These are phyloP conservation scores for Russula sp. DNA, from an alignment of 768 basidiomycete genomes.

Conservation along the genomic window DNA sequence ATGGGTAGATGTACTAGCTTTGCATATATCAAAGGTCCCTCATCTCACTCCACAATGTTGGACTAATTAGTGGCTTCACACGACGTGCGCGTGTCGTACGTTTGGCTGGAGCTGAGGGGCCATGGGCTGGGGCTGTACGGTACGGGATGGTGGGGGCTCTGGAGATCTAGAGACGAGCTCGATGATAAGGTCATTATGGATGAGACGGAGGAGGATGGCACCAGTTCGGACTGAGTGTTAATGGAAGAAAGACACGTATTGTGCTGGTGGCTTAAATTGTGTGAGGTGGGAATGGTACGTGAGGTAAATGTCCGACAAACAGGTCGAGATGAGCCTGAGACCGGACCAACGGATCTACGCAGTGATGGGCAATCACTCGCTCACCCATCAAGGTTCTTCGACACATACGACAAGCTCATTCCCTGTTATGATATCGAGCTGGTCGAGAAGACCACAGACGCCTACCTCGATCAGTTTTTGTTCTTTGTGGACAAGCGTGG, in stretches of 20 bases:
- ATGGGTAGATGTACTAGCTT: no score
- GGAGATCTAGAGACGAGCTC: constrained; percentile 69
- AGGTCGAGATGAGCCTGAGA: constrained; percentile 33
- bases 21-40: no score
- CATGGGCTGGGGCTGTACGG: constrained; percentile 25
- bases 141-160: constrained; percentile 59
- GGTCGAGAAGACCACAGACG: constrained; percentile 99
- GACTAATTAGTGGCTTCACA: no score
- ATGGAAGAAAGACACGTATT: constrained; percentile 51
- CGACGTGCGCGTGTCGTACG: no score
- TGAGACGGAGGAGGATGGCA: constrained; percentile 63
- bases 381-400: constrained; percentile 53
- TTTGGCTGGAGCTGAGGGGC: no score
- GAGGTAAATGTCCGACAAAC: constrained; percentile 57
- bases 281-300: constrained; percentile 42
- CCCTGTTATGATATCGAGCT: constrained; percentile 99
- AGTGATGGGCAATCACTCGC: no score
- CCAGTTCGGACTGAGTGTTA: constrained; percentile 54
- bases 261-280: constrained; percentile 45
- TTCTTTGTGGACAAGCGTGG: constrained; percentile 99
- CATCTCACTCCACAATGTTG: no score
- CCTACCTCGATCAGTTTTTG: constrained; percentile 96
- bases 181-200: constrained; percentile 68
- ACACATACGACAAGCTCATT: constrained; percentile 97
- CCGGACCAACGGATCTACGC: no score